Evolutionary conservation across 768 basidiomycete species (phyloP).

Genomic region (Saitozyma sp.): DNA sequence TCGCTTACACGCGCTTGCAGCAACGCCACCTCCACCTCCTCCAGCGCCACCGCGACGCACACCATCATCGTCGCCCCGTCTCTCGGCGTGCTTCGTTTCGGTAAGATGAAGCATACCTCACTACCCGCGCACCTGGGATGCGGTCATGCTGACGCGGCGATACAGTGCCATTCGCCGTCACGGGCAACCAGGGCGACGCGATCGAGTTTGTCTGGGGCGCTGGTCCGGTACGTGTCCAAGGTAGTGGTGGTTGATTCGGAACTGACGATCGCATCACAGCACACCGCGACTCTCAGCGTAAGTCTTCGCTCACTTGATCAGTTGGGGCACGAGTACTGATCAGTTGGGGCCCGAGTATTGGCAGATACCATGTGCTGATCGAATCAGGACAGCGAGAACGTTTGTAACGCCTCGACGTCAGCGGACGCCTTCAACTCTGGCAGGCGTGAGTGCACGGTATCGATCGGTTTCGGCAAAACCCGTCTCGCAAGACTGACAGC

Average conservation of each 20-base stretch:
- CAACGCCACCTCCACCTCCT: too few relatives aligned
- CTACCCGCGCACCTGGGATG: too few relatives aligned
- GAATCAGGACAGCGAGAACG: constrained; percentile 7
- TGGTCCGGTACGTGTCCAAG: constrained; percentile 26
- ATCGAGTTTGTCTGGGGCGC: constrained; percentile 38
- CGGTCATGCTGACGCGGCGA: background rate
- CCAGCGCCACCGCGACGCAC: constrained; percentile 21
- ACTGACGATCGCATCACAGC: constrained; percentile 6
- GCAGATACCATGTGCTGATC: too few relatives aligned
- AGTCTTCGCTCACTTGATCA: too few relatives aligned
- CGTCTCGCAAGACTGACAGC: background rate
- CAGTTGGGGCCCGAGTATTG: too few relatives aligned
- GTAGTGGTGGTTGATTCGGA: background rate
- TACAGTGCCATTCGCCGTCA: constrained; percentile 38
- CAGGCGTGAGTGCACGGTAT: constrained; percentile 24
- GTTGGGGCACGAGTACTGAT: too few relatives aligned
- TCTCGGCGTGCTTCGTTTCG: constrained; percentile 37
- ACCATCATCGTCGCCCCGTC: constrained; percentile 40
- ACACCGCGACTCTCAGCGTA: constrained; percentile 14
- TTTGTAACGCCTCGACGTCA: constrained; percentile 36
- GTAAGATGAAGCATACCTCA: constrained; percentile 10
- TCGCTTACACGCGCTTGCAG: background rate
- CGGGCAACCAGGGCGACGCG: constrained; percentile 26
- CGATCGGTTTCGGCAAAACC: background rate
- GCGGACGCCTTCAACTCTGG: constrained; percentile 35